Percentiles rank a stretch among this genome's conserved stretches.
Evolutionary conservation across 768 basidiomycete genomes (phyloP).

Genomic region (Hericium coralloides): DNA sequence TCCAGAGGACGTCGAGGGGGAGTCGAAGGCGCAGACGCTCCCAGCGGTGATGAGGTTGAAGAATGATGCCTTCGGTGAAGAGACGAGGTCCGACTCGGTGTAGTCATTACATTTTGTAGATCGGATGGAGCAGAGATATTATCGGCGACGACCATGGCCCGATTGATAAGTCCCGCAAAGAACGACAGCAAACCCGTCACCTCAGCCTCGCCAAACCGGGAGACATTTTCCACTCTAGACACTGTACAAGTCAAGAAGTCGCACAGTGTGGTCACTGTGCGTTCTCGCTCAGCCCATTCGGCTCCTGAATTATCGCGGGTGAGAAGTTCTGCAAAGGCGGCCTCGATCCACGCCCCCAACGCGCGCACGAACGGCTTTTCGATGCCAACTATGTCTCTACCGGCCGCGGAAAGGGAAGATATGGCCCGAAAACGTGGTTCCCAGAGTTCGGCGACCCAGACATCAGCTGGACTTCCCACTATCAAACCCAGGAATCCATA

Average conservation of each 20-base stretch:
- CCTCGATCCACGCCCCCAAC: constrained; percentile 57
- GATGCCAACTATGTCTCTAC: constrained; percentile 53
- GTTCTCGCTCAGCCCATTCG: constrained; percentile 48
- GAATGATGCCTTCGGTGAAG: constrained; percentile 54
- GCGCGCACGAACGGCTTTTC: constrained; percentile 48
- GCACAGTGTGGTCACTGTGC: constrained; percentile 52
- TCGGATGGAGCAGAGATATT: constrained; percentile 9
- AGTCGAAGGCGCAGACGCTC: constrained; percentile 24
- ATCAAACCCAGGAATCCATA: constrained; percentile 60
- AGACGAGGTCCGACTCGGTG: too few species aligned
- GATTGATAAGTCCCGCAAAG: constrained; percentile 50
- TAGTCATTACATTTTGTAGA: too few species aligned
- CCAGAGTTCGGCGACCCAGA: constrained; percentile 64
- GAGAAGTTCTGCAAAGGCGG: constrained; percentile 44
- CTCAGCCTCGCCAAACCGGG: constrained; percentile 52
- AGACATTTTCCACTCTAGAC: constrained; percentile 41
- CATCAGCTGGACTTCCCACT: constrained; percentile 27
- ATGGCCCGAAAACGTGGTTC: constrained; percentile 64
- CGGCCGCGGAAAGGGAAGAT: constrained; percentile 51
- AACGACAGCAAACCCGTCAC: constrained; percentile 50
- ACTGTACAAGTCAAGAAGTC: constrained; percentile 46
- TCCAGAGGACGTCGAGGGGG: constrained; percentile 46
- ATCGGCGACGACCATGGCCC: constrained; percentile 28
- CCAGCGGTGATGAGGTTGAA: constrained; percentile 43
- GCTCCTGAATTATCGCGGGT: constrained; percentile 26